phyloP scores from a whole-genome alignment of 805 yeast genomes.

The Nakazawaea wickerhamii region DNA sequence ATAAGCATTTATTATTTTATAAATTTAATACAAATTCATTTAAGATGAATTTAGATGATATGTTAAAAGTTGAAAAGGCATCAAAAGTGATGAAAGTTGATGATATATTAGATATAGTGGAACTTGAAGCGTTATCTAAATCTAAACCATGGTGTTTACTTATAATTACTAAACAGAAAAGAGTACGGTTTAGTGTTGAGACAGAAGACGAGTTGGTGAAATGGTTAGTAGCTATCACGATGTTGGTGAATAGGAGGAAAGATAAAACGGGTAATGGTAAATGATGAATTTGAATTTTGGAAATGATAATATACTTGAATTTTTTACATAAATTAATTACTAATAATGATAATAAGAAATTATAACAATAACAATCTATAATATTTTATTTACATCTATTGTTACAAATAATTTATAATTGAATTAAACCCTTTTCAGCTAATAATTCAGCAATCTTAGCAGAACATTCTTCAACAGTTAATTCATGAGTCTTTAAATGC shows the following conservation, averaged over 20 bases:
- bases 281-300: not conserved
- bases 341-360: not conserved
- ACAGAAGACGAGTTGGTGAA: slow-evolving; percentile 40
- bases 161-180: slow-evolving; percentile 40
- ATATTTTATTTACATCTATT: not conserved
- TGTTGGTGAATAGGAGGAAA: slow-evolving; percentile 21
- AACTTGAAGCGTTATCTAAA: slow-evolving; percentile 40
- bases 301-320: not conserved
- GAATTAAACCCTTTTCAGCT: slow-evolving; percentile 24
- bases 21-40: slow-evolving; percentile 19
- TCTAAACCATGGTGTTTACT: slow-evolving; percentile 40
- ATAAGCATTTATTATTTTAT: slow-evolving; percentile 34
- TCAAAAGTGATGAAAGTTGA: slow-evolving; percentile 28
- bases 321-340: no score
- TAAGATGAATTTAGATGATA: slow-evolving; percentile 1
- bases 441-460: slow-evolving; percentile 64
- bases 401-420: not conserved
- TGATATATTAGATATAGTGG: slow-evolving; percentile 42
- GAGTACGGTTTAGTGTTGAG: slow-evolving; percentile 38
- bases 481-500: slow-evolving; percentile 67
- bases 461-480: slow-evolving; percentile 78
- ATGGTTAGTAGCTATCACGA: slow-evolving; percentile 44
- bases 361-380: not conserved
- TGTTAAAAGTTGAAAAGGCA: slow-evolving; percentile 17
- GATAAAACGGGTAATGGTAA: not conserved